Evolutionary conservation across 345 rosid genomes (phyloP).

Genomic region (Euphorbia tirucalli): DNA sequence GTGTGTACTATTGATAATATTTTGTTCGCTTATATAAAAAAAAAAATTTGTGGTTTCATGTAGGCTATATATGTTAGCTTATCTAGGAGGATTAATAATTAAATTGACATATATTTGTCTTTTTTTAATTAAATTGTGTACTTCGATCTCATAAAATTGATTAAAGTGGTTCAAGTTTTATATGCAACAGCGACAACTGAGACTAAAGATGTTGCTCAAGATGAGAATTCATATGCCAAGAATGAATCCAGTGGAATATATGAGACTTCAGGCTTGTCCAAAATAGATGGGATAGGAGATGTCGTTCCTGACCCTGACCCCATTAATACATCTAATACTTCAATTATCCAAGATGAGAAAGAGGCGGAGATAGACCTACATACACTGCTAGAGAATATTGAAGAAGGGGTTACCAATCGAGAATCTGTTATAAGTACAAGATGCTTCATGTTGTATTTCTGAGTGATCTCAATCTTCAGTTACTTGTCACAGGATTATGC

Average conservation of each 20-base stretch:
- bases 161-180: too few relatives aligned
- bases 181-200: constrained; percentile 22
- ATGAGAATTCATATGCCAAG: constrained; percentile 16
- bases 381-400: constrained; percentile 45
- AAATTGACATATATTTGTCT: too few relatives aligned
- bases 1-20: too few relatives aligned
- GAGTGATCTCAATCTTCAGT: constrained; percentile 20
- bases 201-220: constrained; percentile 22
- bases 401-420: constrained; percentile 35
- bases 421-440: neutral
- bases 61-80: too few relatives aligned
- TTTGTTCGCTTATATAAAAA: too few relatives aligned
- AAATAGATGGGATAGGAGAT: constrained; percentile 23
- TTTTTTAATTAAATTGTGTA: too few relatives aligned
- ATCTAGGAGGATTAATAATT: too few relatives aligned
- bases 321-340: constrained; percentile 37
- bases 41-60: too few relatives aligned
- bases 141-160: too few relatives aligned
- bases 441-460: too few relatives aligned
- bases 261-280: constrained; percentile 29
- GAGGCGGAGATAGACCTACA: constrained; percentile 46
- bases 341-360: constrained; percentile 41
- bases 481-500: too few relatives aligned
- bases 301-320: constrained; percentile 33
- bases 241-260: constrained; percentile 31